Percentiles rank a stretch among this genome's conserved stretches.
Conservation (phyloP, 371 early-diverging fungal genomes). For the Scutellospora calospora region DNA sequence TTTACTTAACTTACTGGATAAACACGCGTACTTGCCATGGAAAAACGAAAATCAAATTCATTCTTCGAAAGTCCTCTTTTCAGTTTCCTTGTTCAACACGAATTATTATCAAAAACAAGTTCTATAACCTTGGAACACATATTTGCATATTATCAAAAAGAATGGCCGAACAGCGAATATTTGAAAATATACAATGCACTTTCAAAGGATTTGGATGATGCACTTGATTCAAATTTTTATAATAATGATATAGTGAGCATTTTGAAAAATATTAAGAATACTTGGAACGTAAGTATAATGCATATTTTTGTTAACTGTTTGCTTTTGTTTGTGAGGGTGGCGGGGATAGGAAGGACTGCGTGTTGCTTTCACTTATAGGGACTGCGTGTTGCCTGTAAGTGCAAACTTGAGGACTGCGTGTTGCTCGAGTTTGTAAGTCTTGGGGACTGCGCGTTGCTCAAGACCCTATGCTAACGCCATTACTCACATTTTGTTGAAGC, state of each 20-base stretch:
- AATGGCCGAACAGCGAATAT: slow-evolving; percentile 15
- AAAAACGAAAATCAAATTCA: slow-evolving; percentile 17
- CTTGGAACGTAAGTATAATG: slow-evolving; percentile 24
- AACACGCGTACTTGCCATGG: slow-evolving; percentile 29
- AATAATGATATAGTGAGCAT: slow-evolving; percentile 24
- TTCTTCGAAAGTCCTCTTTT: slow-evolving; percentile 44
- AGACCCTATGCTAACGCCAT: slow-evolving; percentile 33
- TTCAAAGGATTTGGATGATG: slow-evolving; percentile 36
- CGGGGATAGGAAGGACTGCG: slow-evolving; percentile 35
- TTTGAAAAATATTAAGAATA: slow-evolving; percentile 41
- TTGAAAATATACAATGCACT: slow-evolving; percentile 24
- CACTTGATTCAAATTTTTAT: slow-evolving; percentile 37
- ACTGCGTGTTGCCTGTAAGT: slow-evolving; percentile 13
- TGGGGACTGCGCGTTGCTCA: slow-evolving; percentile 41
- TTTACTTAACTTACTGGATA: too few relatives aligned
- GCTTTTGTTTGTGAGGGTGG: too few relatives aligned
- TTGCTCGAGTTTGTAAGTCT: slow-evolving; percentile 45
- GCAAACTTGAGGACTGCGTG: slow-evolving; percentile 39
- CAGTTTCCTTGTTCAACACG: slow-evolving; percentile 40
- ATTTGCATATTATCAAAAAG: slow-evolving; percentile 35
- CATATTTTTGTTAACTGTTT: neutral
- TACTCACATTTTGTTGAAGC: slow-evolving; percentile 20
- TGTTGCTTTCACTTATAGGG: slow-evolving; percentile 37
- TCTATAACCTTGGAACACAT: slow-evolving; percentile 38
- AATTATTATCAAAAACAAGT: slow-evolving; percentile 32